Evolutionary conservation across 2,329 filamentous ascomycete genomes (phyloP).

Genomic region (Lachnum nothofagi): DNA sequence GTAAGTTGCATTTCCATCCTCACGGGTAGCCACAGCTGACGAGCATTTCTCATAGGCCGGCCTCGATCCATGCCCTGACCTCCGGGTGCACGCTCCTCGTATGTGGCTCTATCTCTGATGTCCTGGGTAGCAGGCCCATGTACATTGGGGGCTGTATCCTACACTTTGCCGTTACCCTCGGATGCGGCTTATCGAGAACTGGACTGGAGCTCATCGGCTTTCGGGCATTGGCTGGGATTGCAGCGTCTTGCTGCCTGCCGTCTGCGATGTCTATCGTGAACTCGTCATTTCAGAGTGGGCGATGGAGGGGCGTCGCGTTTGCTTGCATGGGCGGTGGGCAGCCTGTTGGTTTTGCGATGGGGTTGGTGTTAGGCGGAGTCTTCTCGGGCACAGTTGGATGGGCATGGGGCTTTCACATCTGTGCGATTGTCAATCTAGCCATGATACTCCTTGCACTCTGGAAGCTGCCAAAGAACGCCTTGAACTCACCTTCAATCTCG

Average conservation of each 20-base stretch:
- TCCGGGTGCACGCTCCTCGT: conserved; percentile 43
- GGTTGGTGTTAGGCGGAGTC: conserved; percentile 46
- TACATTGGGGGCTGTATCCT: conserved; percentile 41
- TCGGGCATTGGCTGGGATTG: conserved; percentile 40
- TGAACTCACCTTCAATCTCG: conserved; percentile 30
- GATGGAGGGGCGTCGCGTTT: conserved; percentile 45
- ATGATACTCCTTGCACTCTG: conserved; percentile 23
- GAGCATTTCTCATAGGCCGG: conserved; percentile 15
- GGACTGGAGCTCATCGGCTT: conserved; percentile 41
- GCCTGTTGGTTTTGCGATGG: conserved; percentile 46
- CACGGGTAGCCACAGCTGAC: no score
- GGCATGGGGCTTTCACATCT: conserved; percentile 46
- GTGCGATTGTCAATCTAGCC: conserved; percentile 33
- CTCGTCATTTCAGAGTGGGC: conserved; percentile 40
- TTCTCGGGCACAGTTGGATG: conserved; percentile 45
- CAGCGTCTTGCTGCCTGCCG: conserved; percentile 43
- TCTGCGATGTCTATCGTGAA: conserved; percentile 45
- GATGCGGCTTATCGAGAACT: conserved; percentile 36
- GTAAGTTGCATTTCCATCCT: no score
- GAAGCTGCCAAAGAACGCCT: conserved; percentile 31
- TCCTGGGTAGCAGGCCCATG: conserved; percentile 41
- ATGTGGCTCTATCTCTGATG: conserved; percentile 45
- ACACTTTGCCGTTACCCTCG: conserved; percentile 38
- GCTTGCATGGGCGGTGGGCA: conserved; percentile 44
- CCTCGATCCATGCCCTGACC: conserved; percentile 31